Base-by-base conservation (phyloP, 2,329 filamentous ascomycete species). In the Talaromyces piceae region DNA sequence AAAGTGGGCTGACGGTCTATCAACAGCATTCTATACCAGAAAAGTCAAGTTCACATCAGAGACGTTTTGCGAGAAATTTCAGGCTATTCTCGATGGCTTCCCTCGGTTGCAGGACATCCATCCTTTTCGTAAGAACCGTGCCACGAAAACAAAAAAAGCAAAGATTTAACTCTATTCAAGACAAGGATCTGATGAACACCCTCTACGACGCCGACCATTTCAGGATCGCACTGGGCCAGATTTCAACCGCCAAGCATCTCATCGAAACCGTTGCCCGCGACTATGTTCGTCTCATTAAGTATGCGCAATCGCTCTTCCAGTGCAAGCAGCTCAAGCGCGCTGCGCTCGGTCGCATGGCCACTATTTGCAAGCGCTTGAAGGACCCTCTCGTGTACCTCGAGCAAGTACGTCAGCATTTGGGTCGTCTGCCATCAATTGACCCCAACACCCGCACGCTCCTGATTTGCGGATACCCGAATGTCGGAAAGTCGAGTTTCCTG, bases 41-140 rank as follows among this genome's bases (percentile, higher is more conserved):
- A 97, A 97, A 74, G 91, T 96, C 79, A 97, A 97, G 74, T 98
- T 90, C 74, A 96, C 93, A 5, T 86, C 91, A 66, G 93, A 98
- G 75, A 97, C 91, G 39, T 96, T 96, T 72, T 84, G 84, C 58
- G 93, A 98, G 71, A 97, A 97, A 74, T 83, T 98, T 59, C 82
- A 83, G 59, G 81, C 84, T 54, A 96, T 96, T 64, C 83, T 97
- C 64, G 88, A 95, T 70, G 88, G 87, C 62, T 96, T 98, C 66
- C 93, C 93, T 50, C 83, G 91, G 53, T 79, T 98, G 50, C 84
- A 89, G 67, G 93, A 98, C 68, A 91, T 96, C 67, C 91, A 96
- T 68, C 91, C 91, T 49, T 96, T 96, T 77, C 91, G 86, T 82
- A 80, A 75, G 75, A 74, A 23, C 33, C 20, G 23, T 28, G 5